Conservation (phyloP, 495 filamentous ascomycete species). For the Tuber aestivum region DNA sequence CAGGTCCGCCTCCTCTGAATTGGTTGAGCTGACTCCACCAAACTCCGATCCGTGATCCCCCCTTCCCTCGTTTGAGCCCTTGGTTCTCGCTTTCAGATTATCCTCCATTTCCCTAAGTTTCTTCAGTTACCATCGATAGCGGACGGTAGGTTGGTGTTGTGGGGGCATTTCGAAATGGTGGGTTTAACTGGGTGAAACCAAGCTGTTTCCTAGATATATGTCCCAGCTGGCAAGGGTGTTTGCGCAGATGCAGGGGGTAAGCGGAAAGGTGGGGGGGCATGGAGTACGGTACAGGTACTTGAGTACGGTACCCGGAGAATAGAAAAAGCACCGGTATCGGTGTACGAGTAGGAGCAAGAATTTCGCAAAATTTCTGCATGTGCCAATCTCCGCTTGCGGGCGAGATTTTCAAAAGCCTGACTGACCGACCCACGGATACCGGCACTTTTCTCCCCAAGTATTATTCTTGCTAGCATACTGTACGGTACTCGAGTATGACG, state of each 20-base stretch:
- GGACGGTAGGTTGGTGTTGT: background rate
- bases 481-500: background rate
- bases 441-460: background rate
- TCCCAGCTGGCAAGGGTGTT: background rate
- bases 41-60: background rate
- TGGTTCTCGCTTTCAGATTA: background rate
- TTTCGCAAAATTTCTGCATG: background rate
- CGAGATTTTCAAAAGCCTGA: background rate
- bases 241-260: background rate
- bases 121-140: background rate
- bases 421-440: too few species aligned
- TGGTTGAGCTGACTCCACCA: background rate
- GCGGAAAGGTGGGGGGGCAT: background rate
- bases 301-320: too few species aligned
- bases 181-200: background rate
- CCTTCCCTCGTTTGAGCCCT: background rate
- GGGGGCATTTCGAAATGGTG: background rate
- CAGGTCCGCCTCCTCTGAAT: background rate
- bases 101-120: background rate
- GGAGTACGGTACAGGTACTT: background rate
- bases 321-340: too few species aligned
- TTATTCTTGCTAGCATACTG: too few species aligned
- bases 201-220: background rate
- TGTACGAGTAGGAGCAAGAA: background rate
- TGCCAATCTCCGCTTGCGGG: background rate